phyloP scores from a whole-genome alignment of 257 asterid species.

The Solanum commersonii region DNA sequence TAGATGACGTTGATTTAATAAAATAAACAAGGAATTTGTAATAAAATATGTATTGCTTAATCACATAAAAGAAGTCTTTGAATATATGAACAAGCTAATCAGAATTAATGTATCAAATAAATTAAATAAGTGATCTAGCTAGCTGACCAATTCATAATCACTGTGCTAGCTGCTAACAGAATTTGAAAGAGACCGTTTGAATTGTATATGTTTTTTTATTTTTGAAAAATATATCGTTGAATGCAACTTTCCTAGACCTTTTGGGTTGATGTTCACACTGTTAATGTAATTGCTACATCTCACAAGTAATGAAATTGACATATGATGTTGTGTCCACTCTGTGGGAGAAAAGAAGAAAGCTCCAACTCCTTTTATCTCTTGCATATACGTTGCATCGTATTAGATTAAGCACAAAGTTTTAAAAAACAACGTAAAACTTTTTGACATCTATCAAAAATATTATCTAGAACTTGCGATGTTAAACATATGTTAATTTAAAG shows the following conservation, averaged over 20 bases:
- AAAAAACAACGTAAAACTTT: no score
- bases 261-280: not conserved
- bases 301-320: not conserved
- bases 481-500: not conserved
- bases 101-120: not conserved
- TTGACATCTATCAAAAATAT: no score
- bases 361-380: not conserved
- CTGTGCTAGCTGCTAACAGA: not conserved
- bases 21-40: not conserved
- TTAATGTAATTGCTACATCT: not conserved
- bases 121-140: not conserved
- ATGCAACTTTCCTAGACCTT: not conserved
- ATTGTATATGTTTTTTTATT: not conserved
- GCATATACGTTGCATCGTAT: not conserved
- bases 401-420: no score
- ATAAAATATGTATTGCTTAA: not conserved
- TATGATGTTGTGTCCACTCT: not conserved
- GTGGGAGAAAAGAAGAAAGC: not conserved
- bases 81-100: not conserved
- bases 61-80: not conserved
- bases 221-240: not conserved
- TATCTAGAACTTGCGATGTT: no score
- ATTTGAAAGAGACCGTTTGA: not conserved
- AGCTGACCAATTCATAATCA: not conserved
- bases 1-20: not conserved